Evolutionary conservation across 1,284 basidiomycete genomes (phyloP), one percentile per base, ranked within the genome.

Genomic region (Malassezia furfur): DNA sequence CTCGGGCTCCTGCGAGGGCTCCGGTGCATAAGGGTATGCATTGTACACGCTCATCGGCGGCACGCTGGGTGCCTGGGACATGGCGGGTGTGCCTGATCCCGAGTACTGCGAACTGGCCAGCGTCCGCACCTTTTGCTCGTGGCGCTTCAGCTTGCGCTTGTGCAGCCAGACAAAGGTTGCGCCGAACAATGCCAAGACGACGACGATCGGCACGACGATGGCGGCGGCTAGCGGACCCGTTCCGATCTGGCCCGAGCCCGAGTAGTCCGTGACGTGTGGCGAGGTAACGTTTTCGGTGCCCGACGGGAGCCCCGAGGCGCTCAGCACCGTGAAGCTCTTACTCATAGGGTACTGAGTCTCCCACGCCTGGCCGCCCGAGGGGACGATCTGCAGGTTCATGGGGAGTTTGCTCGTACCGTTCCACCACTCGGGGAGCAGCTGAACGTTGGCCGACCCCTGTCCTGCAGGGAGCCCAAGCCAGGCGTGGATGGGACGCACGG

Each of bases 381-480:
- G 64, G 34, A 74, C 70, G 50, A 73, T 67, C 65, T 74, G 72
- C 60, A 74, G 57, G 52, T 61, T 67, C 48, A 69, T 59, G n/a
- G 46, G 50, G 22, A 64, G 59, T 37, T 52, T 52, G 14, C 52
- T 52, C 47, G 54, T 59, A 22, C 56, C 58, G 55, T 57, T 67
- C 67, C 71, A 74, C 68, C 68, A 72, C 17, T 59, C 48, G 37
- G 70, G 64, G 38, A 64, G 59, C 25, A 74, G 61, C 54, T 63
- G 64, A 38, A 64, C 59, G 38, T 59, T 43, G 50, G 64, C 64
- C 34, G 52, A 38, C 35, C 63, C 62, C 39, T 55, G 49, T 7
- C 36, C 43, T 12, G 64, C 61, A 37, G 65, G 64, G 19, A 74
- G 57, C 21, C 58, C 59, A 37, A 58, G 57, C 60, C 64, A 71